Evolutionary conservation across 2,329 filamentous ascomycete genomes (phyloP).

Genomic region (Myriosclerotinia scirpicola): DNA sequence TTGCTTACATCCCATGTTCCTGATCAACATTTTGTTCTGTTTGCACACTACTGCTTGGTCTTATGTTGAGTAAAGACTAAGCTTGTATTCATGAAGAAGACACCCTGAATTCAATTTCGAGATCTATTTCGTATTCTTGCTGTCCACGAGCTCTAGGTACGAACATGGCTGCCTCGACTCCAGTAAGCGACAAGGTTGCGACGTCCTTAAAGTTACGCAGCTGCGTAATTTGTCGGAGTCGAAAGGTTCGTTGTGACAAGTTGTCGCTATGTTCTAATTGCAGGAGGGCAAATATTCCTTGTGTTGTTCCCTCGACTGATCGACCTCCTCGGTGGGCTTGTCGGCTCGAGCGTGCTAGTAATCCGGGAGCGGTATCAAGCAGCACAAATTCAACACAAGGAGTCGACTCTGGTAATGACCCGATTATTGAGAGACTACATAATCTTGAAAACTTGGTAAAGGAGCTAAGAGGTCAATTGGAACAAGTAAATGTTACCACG

Average conservation of each 20-base stretch:
- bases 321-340: slow-evolving; percentile 56
- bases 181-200: not conserved
- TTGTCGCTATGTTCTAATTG: slow-evolving; percentile 57
- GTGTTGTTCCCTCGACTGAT: slow-evolving; percentile 51
- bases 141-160: not conserved
- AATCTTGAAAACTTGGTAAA: slow-evolving; percentile 53
- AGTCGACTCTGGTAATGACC: slow-evolving; percentile 38
- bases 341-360: slow-evolving; percentile 47
- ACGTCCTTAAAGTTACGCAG: slow-evolving; percentile 44
- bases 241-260: slow-evolving; percentile 60
- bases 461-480: slow-evolving; percentile 49
- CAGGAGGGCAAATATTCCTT: slow-evolving; percentile 52
- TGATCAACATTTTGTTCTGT: too few species aligned
- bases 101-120: too few species aligned
- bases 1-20: too few species aligned
- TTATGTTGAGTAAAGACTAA: too few species aligned
- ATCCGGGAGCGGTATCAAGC: slow-evolving; percentile 32
- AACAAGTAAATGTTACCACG: slow-evolving; percentile 43
- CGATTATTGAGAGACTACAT: slow-evolving; percentile 51
- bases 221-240: slow-evolving; percentile 52
- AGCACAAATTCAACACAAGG: slow-evolving; percentile 27
- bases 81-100: not conserved
- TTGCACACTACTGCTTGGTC: too few species aligned
- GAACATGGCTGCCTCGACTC: not conserved
- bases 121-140: too few species aligned